Conservation (phyloP, 768 basidiomycete genomes). For the Mycena kentingensis region DNA sequence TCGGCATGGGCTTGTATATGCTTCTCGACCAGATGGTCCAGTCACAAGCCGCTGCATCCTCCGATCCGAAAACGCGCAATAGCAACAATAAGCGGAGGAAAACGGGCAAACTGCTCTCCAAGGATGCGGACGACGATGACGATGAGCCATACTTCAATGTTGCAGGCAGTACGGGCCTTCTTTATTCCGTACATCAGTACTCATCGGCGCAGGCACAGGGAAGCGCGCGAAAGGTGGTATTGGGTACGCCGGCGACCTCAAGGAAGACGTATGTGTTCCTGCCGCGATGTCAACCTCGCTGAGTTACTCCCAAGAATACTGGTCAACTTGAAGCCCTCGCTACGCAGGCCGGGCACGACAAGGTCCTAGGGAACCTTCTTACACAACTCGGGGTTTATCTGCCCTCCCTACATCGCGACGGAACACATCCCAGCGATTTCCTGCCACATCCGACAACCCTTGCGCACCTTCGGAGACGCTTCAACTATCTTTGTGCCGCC, state of each 20-base stretch:
- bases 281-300: neutral
- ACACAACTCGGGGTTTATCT: constrained; percentile 77
- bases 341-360: constrained; percentile 73
- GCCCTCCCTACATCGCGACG: constrained; percentile 74
- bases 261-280: constrained; percentile 74
- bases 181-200: too few relatives aligned
- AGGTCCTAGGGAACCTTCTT: constrained; percentile 69
- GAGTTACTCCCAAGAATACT: constrained; percentile 52
- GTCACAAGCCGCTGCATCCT: constrained; percentile 36
- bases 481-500: constrained; percentile 84
- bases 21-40: constrained; percentile 71
- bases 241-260: constrained; percentile 82
- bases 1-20: constrained; percentile 90
- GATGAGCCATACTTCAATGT: constrained; percentile 51
- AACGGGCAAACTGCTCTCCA: constrained; percentile 31
- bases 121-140: constrained; percentile 32
- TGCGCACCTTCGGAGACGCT: constrained; percentile 87
- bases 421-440: constrained; percentile 86
- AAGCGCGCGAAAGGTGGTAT: constrained; percentile 78
- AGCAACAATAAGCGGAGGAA: constrained; percentile 50
- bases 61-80: constrained; percentile 39
- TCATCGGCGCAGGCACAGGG: too few relatives aligned
- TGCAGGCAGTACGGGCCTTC: too few relatives aligned
- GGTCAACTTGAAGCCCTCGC: constrained; percentile 80
- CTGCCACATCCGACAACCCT: constrained; percentile 90